Evolutionary conservation across 805 yeast genomes (phyloP), one percentile per base, ranked within the genome.

Genomic region (Kluyveromyces dobzhanskii): DNA sequence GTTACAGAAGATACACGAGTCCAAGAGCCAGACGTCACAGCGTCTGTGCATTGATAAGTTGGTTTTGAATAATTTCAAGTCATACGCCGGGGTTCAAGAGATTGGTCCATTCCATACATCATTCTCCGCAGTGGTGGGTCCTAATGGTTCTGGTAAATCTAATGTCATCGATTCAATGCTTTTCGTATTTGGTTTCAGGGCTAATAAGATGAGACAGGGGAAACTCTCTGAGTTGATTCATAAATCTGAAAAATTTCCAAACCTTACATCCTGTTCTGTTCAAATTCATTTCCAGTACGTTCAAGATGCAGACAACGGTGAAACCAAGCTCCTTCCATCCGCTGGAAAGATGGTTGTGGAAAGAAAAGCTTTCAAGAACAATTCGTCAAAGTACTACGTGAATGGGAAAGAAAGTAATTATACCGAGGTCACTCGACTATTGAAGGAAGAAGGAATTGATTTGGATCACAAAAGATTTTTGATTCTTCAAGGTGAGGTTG

Each of bases 141-240:
- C 98, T 4, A 92, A 92, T 59, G 99, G 99, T 7, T 83, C 95
- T 10, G 99, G 99, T 2, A 92, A 92, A 62, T 88, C 97, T 12
- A 92, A 94, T 55, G 97, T 92, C 47, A 92, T 92, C 59, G 98
- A 94, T 59, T 86, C 97, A 4, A 78, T 92, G 70, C 71, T 94
- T 25, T 92, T 92, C 60, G 98, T 94, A 1, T 92, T 92, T 66
- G 99, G 99, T 0, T 92, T 92, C 63, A 70, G 97, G 42, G 97
- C 98, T 0, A 77, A 78, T 56, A 92, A 94, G 58, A 87, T 92
- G 96, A 79, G 99, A 54, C 99, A 92, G 50, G 84, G 90, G 1
- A 90, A 87, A 55, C 62, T 92, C n/a, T 78, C 92, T 2, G 96
- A 88, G 42, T 70, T 92, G 54, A 92, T 92, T 47, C 98, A 92